Evolutionary conservation across 495 filamentous ascomycete genomes (phyloP).

Genomic region (Tuber umbilicatum): DNA sequence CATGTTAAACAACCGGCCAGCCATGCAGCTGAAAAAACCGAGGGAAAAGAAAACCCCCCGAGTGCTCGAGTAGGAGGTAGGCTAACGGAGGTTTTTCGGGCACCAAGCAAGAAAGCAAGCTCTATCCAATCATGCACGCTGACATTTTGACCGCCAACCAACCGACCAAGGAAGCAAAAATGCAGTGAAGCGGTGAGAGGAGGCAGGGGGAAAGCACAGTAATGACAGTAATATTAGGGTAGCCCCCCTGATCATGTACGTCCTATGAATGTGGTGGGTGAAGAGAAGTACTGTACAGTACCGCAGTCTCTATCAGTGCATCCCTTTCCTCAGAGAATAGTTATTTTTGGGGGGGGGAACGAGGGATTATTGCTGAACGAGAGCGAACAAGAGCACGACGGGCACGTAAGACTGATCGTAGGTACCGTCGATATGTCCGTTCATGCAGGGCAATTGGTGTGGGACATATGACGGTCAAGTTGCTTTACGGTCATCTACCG

Average conservation of each 20-base stretch:
- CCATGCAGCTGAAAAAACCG: neutral
- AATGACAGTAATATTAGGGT: neutral
- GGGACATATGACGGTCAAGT: neutral
- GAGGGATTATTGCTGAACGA: neutral
- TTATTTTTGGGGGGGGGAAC: neutral
- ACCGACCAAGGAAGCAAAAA: neutral
- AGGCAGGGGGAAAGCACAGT: neutral
- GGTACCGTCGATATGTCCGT: neutral
- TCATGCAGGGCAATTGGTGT: neutral
- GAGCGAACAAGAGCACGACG: neutral
- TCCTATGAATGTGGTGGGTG: neutral
- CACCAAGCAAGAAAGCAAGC: neutral
- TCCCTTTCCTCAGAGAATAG: neutral
- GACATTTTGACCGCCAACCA: neutral
- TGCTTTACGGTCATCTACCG: neutral
- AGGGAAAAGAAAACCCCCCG: neutral
- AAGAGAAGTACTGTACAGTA: neutral
- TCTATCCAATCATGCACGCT: neutral
- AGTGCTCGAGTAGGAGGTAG: no score
- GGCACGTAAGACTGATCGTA: slow-evolving; percentile 1
- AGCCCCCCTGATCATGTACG: neutral
- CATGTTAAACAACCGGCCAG: neutral
- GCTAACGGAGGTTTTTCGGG: neutral
- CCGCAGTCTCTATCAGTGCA: neutral
- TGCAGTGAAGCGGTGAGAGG: slow-evolving; percentile 1